Evolutionary conservation across 805 yeast genomes (phyloP).

Genomic region (Cyberlindnera euphorbiiphila): DNA sequence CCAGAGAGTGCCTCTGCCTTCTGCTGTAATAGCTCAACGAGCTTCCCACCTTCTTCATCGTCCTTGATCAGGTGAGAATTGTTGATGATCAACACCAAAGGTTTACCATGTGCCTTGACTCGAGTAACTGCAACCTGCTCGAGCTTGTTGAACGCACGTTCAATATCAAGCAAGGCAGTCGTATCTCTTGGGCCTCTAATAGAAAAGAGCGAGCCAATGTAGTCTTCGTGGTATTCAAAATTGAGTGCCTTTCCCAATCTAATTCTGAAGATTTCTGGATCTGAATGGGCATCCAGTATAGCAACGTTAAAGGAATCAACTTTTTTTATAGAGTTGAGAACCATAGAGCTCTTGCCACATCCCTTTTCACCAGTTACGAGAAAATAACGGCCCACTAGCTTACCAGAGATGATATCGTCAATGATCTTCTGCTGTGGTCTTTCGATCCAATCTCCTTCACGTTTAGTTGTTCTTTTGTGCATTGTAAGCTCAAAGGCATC

Average conservation of each 20-base stretch:
- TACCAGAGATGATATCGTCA: conserved; percentile 64
- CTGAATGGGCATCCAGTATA: conserved; percentile 77
- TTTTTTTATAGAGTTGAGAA: conserved; percentile 65
- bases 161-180: conserved; percentile 76
- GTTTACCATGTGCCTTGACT: conserved; percentile 40
- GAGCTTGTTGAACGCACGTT: conserved; percentile 71
- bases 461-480: conserved; percentile 38
- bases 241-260: conserved; percentile 73
- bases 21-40: conserved; percentile 75
- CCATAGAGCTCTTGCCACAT: conserved; percentile 77
- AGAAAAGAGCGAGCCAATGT: conserved; percentile 75
- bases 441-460: conserved; percentile 57
- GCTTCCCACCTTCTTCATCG: conserved; percentile 66
- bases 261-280: conserved; percentile 76
- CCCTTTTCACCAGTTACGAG: conserved; percentile 81
- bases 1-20: conserved; percentile 79
- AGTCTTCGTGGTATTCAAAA: conserved; percentile 74
- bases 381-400: conserved; percentile 63
- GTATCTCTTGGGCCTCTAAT: conserved; percentile 84
- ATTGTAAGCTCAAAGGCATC: conserved; percentile 57
- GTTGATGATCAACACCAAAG: conserved; percentile 67
- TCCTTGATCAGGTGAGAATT: conserved; percentile 72
- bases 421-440: conserved; percentile 63
- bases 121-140: conserved; percentile 65
- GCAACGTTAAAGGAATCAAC: conserved; percentile 62